phyloP scores from a whole-genome alignment of 257 asterid species.

The Eustoma russellianum region DNA sequence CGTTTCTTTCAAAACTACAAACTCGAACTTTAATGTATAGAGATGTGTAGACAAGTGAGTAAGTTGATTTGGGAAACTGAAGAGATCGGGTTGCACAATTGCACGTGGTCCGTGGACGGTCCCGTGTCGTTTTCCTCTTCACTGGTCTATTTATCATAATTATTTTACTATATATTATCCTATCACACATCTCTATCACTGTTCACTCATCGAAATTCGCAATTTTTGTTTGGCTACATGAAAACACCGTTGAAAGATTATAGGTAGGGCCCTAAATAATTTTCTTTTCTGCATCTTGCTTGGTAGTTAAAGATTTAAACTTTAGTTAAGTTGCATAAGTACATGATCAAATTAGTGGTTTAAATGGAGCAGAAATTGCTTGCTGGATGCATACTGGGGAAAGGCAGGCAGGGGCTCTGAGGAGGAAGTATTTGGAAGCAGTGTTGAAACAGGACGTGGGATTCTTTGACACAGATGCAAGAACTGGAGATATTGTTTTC shows the following conservation, averaged over 20 bases:
- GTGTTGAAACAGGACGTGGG: conserved; percentile 98
- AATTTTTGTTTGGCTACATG: conserved; percentile 1
- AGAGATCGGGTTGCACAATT: conserved; percentile 50
- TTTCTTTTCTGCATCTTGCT: background rate
- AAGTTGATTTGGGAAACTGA: background rate
- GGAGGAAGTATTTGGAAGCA: conserved; percentile 89
- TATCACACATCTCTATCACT: conserved; percentile 52
- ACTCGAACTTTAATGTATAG: too few species aligned
- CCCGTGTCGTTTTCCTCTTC: conserved; percentile 59
- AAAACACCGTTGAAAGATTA: background rate
- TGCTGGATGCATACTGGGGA: conserved; percentile 99
- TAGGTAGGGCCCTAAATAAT: background rate
- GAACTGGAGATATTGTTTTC: conserved; percentile 96
- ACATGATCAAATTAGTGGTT: background rate
- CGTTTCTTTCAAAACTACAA: too few species aligned
- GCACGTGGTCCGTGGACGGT: conserved; percentile 98
- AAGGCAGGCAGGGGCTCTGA: conserved; percentile 77
- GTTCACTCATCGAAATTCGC: conserved; percentile 18
- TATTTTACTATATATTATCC: conserved; percentile 34
- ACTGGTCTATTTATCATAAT: conserved; percentile 45
- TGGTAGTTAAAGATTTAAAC: background rate
- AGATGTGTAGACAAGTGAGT: background rate
- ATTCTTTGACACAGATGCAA: conserved; percentile 95
- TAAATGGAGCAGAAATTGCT: conserved; percentile 54
- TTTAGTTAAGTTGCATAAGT: background rate